phyloP scores from a whole-genome alignment of 257 asterid genomes.

The Solanum sitiens region DNA sequence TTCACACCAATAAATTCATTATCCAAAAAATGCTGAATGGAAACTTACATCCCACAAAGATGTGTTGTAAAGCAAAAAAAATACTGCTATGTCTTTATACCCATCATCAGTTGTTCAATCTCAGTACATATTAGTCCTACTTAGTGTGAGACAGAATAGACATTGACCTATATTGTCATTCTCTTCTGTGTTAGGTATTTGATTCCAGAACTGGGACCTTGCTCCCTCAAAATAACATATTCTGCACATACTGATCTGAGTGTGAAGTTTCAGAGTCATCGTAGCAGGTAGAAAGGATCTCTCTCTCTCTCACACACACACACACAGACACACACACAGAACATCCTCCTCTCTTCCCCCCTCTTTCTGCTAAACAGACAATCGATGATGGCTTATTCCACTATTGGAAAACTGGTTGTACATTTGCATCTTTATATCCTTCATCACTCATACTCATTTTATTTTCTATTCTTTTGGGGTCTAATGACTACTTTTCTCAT shows the following conservation, averaged over 20 bases:
- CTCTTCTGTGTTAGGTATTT: slow-evolving; percentile 43
- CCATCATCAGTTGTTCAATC: not conserved
- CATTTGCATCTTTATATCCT: not conserved
- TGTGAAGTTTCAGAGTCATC: slow-evolving; percentile 93
- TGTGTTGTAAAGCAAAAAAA: not conserved
- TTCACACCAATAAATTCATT: not conserved
- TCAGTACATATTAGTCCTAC: not conserved
- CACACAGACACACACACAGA: not conserved
- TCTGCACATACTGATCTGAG: slow-evolving; percentile 96
- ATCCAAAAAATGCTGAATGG: not conserved
- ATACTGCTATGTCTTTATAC: not conserved
- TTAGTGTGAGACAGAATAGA: not conserved
- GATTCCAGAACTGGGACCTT: slow-evolving; percentile 90
- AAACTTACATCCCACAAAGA: not conserved
- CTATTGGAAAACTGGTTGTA: not conserved
- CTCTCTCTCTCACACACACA: not conserved
- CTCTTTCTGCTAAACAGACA: not conserved
- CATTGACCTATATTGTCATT: not conserved
- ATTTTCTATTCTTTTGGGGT: not conserved
- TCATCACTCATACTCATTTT: not conserved
- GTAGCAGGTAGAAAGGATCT: slow-evolving; percentile 39
- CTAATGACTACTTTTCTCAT: not conserved
- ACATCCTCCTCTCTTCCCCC: not conserved
- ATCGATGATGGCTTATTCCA: not conserved
- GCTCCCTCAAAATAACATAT: slow-evolving; percentile 76